phyloP scores from a whole-genome alignment of 2,329 filamentous ascomycete genomes.

The Diaporthe caulivora region DNA sequence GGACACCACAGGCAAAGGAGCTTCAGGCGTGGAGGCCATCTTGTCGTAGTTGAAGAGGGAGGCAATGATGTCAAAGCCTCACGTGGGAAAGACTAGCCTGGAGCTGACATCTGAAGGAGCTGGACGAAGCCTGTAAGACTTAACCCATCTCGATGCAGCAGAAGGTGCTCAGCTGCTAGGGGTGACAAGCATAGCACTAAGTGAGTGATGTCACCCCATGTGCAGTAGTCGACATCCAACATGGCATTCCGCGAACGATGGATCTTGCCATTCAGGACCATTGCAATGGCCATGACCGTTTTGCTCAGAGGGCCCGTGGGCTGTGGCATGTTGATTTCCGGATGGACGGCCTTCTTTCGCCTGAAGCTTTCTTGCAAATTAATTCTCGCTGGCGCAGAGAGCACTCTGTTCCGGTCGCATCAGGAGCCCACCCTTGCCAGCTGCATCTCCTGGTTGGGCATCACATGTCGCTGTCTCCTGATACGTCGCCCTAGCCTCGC shows the following conservation, averaged over 20 bases:
- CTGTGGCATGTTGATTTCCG: not conserved
- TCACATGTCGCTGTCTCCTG: conserved; percentile 24
- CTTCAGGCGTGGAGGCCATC: not conserved
- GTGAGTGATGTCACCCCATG: conserved; percentile 2
- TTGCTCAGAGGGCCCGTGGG: no score
- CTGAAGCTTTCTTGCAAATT: not conserved
- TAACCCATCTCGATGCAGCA: not conserved
- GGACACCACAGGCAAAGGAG: not conserved
- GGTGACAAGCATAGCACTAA: not conserved
- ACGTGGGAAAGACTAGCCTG: not conserved
- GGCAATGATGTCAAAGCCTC: conserved; percentile 24
- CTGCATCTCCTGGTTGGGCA: conserved; percentile 12
- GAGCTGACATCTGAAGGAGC: not conserved
- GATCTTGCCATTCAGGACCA: not conserved
- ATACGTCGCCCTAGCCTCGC: conserved; percentile 9
- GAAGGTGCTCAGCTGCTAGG: not conserved
- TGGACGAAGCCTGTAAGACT: not conserved
- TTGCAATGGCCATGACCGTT: not conserved
- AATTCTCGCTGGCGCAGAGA: not conserved
- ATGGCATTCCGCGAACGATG: conserved; percentile 5
- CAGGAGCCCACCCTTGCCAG: not conserved
- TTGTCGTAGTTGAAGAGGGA: no score
- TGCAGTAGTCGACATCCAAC: not conserved
- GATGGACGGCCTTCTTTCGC: not conserved
- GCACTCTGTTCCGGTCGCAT: not conserved